Evolutionary conservation across 1,284 basidiomycete genomes (phyloP), one percentile per base, ranked within the genome.

Genomic region (Moniliophthora roreri): DNA sequence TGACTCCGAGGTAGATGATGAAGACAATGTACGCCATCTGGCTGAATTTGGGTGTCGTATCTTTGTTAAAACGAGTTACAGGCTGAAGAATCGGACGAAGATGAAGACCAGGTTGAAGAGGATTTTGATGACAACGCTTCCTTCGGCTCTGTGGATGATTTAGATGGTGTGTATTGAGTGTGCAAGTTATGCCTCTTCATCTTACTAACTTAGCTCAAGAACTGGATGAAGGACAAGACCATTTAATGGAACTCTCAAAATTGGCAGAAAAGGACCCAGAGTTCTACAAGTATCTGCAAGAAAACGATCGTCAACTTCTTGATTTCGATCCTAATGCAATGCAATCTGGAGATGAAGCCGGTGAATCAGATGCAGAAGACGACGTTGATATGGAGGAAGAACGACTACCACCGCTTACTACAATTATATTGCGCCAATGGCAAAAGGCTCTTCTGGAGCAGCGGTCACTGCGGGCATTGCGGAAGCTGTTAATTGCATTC

Each of bases 251-350:
- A 52, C 82, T 99, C n/a, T 88, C 91, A 46, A 89, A 92, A 64
- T 81, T 99, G 37, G 91, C 91, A 11, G 90, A 96, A 70, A 96
- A 93, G 69, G 97, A 99, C 68, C 96, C 96, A 16, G 96, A 98
- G 64, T 99, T 99, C 75, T 99, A 86, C 87, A 95, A 97, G 71
- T 99, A 97, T 67, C 79, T 99, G 6, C 89, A 97, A 74, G 93
- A 98, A 72, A 96, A 99, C 66, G 96, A 99, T 71, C 76, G 80
- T 52, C 93, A 95, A 51, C 75, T 99, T 28, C 79, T 99, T 5
- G 78, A 92, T 1, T 99, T 99, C 66, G 75, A 84, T 36, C 71
- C 76, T 2, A 55, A 69, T 18, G 69, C 61, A 4, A 65, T 61
- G 11, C 68, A 62, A 11, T 64, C 60, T 13, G 69, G 69, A 7